Evolutionary conservation across 73 alveolate genomes (phyloP).

Genomic region (Symbiodinium pilosum): DNA sequence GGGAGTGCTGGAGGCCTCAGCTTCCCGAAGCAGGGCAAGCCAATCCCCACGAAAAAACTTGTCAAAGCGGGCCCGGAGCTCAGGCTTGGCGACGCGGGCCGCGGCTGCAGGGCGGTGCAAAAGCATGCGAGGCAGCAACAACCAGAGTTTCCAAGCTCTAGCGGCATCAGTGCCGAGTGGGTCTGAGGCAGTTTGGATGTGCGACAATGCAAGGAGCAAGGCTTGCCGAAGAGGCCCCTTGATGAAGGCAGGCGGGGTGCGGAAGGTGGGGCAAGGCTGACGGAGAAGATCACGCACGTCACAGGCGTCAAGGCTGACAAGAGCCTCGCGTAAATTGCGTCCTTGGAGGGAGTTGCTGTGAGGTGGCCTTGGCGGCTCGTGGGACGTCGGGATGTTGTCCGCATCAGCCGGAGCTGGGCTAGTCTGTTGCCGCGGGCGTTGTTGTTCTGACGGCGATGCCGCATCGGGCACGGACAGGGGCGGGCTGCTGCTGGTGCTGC

Average conservation of each 20-base stretch:
- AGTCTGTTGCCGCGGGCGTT: background rate
- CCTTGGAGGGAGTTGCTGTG: too few relatives aligned
- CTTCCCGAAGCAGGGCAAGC: background rate
- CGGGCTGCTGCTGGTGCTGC: background rate
- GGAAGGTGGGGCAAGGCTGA: background rate
- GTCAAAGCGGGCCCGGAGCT: background rate
- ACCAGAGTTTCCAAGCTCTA: background rate
- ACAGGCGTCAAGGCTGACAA: too few relatives aligned
- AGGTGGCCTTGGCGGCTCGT: too few relatives aligned
- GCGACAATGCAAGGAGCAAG: background rate
- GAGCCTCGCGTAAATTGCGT: too few relatives aligned
- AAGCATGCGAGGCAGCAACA: background rate
- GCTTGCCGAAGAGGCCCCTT: background rate
- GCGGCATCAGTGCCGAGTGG: background rate
- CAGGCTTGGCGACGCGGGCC: background rate
- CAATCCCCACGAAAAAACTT: background rate
- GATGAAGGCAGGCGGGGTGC: background rate
- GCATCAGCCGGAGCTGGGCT: too few relatives aligned
- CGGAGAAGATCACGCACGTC: background rate
- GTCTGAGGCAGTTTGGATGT: background rate
- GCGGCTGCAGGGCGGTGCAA: background rate
- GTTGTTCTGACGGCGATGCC: background rate
- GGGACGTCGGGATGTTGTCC: too few relatives aligned
- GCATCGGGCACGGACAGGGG: background rate
- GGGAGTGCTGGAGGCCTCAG: background rate